Percentiles rank a stretch among this genome's conserved stretches.
phyloP scores from a whole-genome alignment of 2,329 filamentous ascomycete species.

The Arthrocladium fulminans region DNA sequence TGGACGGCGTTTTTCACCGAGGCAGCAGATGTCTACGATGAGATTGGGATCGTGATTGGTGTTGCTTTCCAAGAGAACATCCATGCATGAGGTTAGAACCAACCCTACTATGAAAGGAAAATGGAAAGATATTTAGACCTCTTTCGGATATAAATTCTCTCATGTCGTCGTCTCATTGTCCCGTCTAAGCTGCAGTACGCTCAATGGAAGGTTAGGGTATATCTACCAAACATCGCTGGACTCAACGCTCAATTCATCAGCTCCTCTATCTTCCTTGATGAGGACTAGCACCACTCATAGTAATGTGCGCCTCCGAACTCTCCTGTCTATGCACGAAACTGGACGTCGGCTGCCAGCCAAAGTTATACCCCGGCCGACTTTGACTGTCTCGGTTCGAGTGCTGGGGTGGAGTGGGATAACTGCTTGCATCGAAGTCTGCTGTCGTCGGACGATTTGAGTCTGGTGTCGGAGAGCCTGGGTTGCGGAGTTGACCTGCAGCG shows the following conservation, averaged over 20 bases:
- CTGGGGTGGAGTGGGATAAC: conserved; percentile 12
- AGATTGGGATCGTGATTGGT: conserved; percentile 3
- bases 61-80: conserved; percentile 6
- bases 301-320: conserved; percentile 15
- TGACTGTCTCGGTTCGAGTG: conserved; percentile 9
- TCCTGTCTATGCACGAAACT: conserved; percentile 19
- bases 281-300: conserved; percentile 16
- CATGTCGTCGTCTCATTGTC: neutral
- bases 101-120: neutral
- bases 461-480: neutral
- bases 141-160: neutral
- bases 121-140: neutral
- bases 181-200: neutral
- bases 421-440: conserved; percentile 1
- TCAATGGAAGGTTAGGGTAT: neutral
- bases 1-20: conserved; percentile 1
- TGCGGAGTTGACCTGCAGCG: conserved; percentile 6
- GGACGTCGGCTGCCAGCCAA: conserved; percentile 17
- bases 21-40: conserved; percentile 1
- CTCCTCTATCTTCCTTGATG: neutral
- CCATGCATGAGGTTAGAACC: neutral
- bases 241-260: neutral
- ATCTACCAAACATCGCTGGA: neutral
- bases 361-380: conserved; percentile 13
- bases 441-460: neutral